Evolutionary conservation across 2,329 filamentous ascomycete species (phyloP).

Genomic region (Magnaporthiopsis incrustans): DNA sequence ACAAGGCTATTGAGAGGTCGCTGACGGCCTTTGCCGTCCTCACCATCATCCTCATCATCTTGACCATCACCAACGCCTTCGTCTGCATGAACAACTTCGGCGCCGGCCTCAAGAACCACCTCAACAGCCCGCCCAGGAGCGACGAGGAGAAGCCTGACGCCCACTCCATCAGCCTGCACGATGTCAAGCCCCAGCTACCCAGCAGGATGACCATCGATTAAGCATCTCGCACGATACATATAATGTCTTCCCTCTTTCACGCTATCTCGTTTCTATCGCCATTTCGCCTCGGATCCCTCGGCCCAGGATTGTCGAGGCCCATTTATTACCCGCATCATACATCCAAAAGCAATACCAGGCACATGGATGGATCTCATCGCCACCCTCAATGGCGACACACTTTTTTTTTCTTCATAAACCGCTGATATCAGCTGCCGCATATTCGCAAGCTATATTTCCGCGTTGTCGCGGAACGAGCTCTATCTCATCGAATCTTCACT

Average conservation of each 20-base stretch:
- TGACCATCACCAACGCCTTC: slow-evolving; percentile 81
- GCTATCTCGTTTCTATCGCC: neutral
- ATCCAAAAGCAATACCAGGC: neutral
- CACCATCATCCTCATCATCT: slow-evolving; percentile 78
- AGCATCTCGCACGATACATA: slow-evolving; percentile 10
- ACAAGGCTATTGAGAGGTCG: slow-evolving; percentile 72
- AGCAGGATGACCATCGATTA: slow-evolving; percentile 57
- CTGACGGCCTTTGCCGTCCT: slow-evolving; percentile 91
- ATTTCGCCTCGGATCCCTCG: neutral
- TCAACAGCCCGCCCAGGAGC: slow-evolving; percentile 9
- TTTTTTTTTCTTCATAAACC: too few species aligned
- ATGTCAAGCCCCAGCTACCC: slow-evolving; percentile 46
- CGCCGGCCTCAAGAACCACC: slow-evolving; percentile 78
- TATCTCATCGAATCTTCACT: neutral
- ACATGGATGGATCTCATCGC: neutral
- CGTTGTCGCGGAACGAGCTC: neutral
- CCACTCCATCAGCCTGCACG: slow-evolving; percentile 47
- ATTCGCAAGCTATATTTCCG: neutral
- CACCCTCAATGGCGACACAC: neutral
- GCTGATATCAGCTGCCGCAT: neutral
- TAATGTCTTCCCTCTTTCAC: slow-evolving; percentile 1
- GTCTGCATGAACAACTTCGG: slow-evolving; percentile 88
- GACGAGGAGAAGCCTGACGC: slow-evolving; percentile 45
- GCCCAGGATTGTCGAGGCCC: too few species aligned
- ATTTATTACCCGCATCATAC: neutral